Evolutionary conservation across 2,329 filamentous ascomycete species (phyloP).

Genomic region (Chalara sp.): DNA sequence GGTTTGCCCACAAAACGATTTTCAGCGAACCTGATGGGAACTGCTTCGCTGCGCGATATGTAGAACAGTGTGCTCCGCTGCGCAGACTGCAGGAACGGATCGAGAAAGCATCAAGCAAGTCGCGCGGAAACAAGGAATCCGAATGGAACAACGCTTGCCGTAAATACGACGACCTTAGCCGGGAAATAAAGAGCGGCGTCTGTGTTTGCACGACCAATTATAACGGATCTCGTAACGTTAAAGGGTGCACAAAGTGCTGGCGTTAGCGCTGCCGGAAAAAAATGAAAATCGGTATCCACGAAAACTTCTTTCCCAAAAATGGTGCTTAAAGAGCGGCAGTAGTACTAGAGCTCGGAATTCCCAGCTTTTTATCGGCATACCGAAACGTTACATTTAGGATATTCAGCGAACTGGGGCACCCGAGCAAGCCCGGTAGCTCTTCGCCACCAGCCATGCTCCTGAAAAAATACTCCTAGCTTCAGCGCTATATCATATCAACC

Average conservation of each 20-base stretch:
- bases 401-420: conserved; percentile 29
- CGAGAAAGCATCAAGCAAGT: conserved; percentile 22
- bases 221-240: conserved; percentile 22
- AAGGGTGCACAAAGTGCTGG: conserved; percentile 38
- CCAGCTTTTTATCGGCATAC: conserved; percentile 39
- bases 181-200: conserved; percentile 23
- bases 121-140: conserved; percentile 28
- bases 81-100: conserved; percentile 29
- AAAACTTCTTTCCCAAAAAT: conserved; percentile 40
- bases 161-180: conserved; percentile 31
- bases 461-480: conserved; percentile 13
- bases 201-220: conserved; percentile 25
- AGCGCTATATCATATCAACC: conserved; percentile 2
- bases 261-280: conserved; percentile 28
- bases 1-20: conserved; percentile 31
- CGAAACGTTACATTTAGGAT: conserved; percentile 46
- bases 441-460: conserved; percentile 7
- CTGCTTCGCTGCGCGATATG: conserved; percentile 26
- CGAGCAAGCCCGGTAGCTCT: conserved; percentile 2
- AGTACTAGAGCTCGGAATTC: conserved; percentile 45
- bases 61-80: conserved; percentile 24
- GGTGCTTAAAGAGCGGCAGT: conserved; percentile 32
- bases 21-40: conserved; percentile 35
- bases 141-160: conserved; percentile 31
- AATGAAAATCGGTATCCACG: conserved; percentile 40